These are phyloP conservation scores for Emergomyces pasteurianus DNA, from an alignment of 2,329 filamentous ascomycete genomes.

Conservation along the genomic window DNA sequence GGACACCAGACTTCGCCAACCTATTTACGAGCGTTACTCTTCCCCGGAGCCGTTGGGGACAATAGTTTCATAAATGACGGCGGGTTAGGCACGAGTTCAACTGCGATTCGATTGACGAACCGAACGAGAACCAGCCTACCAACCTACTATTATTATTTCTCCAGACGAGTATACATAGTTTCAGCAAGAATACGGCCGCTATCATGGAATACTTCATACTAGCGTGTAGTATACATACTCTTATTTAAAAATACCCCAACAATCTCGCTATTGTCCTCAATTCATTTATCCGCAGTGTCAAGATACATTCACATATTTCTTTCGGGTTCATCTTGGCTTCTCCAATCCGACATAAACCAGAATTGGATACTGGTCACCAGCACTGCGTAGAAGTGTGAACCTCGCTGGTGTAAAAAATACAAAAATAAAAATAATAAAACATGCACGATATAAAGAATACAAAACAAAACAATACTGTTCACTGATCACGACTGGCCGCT, in stretches of 20 bases:
- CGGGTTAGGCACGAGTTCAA: background rate
- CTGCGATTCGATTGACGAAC: background rate
- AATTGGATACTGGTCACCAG: slow-evolving; percentile 2
- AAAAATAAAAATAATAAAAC: background rate
- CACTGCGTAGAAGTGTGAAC: slow-evolving; percentile 1
- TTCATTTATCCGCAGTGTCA: background rate
- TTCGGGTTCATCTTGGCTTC: background rate
- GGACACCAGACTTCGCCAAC: background rate
- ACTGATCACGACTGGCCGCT: background rate
- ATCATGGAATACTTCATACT: background rate
- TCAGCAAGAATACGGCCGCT: background rate
- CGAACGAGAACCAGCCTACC: background rate
- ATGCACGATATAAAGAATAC: background rate
- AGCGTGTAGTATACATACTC: background rate
- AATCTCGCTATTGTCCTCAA: background rate
- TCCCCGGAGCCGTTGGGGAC: background rate
- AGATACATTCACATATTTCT: background rate
- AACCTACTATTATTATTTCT: background rate
- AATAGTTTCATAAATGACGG: background rate
- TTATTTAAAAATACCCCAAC: background rate
- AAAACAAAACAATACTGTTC: background rate
- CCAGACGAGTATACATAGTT: background rate
- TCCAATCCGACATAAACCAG: background rate
- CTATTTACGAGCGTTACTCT: background rate
- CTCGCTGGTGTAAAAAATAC: slow-evolving; percentile 1